A percentile compares a stretch with the other conserved stretches of the same genome.
phyloP scores from a whole-genome alignment of 2,329 filamentous ascomycete genomes.

The Epicoccum nigrum region DNA sequence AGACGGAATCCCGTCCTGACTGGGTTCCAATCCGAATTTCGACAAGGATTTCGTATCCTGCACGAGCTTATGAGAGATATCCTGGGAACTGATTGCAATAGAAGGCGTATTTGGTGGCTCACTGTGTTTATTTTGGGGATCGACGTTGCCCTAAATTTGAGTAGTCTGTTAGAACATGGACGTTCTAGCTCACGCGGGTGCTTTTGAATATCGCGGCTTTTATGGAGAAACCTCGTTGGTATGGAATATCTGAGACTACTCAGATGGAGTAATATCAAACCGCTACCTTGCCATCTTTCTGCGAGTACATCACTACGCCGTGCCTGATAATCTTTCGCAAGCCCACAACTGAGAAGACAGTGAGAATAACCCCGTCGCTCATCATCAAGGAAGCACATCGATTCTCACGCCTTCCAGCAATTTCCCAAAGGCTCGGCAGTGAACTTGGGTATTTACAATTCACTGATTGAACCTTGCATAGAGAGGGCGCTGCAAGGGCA shows the following conservation, averaged over 20 bases:
- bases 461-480: no score
- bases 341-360: no score
- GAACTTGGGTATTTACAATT: no score
- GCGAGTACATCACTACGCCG: no score
- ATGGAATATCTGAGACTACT: background rate
- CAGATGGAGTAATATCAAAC: slow-evolving; percentile 1
- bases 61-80: slow-evolving; percentile 43
- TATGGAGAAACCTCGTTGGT: background rate
- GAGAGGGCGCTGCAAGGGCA: no score
- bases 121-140: slow-evolving; percentile 7
- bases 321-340: no score
- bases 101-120: slow-evolving; percentile 12
- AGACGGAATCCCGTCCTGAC: slow-evolving; percentile 22
- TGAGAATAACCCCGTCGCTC: no score
- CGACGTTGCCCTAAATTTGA: background rate
- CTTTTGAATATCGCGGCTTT: slow-evolving; percentile 1
- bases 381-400: no score
- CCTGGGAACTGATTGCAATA: slow-evolving; percentile 23
- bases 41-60: slow-evolving; percentile 12
- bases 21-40: slow-evolving; percentile 19
- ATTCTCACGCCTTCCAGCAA: no score
- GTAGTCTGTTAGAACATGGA: background rate
- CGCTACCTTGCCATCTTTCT: background rate
- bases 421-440: no score
- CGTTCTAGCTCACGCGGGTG: background rate